Percentiles rank a stretch among this genome's conserved stretches.
phyloP scores from a whole-genome alignment of 2,329 filamentous ascomycete species.

The Claviceps pusilla region DNA sequence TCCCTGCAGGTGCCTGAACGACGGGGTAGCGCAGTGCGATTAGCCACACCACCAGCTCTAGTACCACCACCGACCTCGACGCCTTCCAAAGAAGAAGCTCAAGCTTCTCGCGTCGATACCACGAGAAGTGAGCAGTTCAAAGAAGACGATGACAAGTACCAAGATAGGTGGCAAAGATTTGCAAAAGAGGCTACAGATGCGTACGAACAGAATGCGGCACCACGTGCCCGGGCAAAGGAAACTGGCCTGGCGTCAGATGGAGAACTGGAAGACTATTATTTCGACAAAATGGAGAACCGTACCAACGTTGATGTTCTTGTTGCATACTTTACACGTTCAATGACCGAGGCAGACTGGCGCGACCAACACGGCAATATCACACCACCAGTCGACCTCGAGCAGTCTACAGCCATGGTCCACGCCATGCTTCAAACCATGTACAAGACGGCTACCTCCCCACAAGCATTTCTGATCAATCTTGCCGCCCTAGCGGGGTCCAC shows the following conservation, averaged over 20 bases:
- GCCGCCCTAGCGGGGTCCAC: slow-evolving; percentile 40
- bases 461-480: slow-evolving; percentile 45
- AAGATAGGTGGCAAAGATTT: slow-evolving; percentile 9
- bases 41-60: slow-evolving; percentile 39
- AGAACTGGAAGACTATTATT: slow-evolving; percentile 16
- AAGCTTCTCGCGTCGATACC: background rate
- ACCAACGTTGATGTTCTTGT: slow-evolving; percentile 45
- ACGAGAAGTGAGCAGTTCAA: background rate
- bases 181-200: slow-evolving; percentile 11
- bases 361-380: slow-evolving; percentile 30
- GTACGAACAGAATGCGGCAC: slow-evolving; percentile 2
- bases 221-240: background rate
- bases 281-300: slow-evolving; percentile 26
- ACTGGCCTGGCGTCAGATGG: slow-evolving; percentile 1
- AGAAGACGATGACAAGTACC: slow-evolving; percentile 1
- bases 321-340: slow-evolving; percentile 35
- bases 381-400: slow-evolving; percentile 31
- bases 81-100: slow-evolving; percentile 28
- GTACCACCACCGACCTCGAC: slow-evolving; percentile 12
- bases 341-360: slow-evolving; percentile 36
- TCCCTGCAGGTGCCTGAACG: slow-evolving; percentile 33
- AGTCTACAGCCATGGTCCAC: slow-evolving; percentile 38
- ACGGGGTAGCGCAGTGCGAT: slow-evolving; percentile 41
- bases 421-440: slow-evolving; percentile 38
- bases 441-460: slow-evolving; percentile 32